Evolutionary conservation across 108 stramenopile genomes (phyloP).

Genomic region (Skeletonema tropicum): DNA sequence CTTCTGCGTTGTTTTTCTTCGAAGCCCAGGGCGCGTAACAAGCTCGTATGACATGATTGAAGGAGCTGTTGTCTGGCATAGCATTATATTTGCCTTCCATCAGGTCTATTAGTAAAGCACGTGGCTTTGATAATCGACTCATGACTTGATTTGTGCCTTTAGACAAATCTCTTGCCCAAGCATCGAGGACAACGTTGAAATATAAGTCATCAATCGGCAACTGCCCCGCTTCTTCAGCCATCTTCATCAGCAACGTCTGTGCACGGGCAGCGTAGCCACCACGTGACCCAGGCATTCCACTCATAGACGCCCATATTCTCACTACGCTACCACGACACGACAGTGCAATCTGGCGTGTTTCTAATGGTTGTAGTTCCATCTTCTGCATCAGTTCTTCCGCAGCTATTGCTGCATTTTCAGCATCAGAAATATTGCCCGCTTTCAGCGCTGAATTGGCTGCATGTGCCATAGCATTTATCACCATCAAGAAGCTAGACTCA

Average conservation of each 20-base stretch:
- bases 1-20: not conserved
- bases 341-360: constrained; percentile 13
- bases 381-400: constrained; percentile 24
- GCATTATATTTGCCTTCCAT: constrained; percentile 23
- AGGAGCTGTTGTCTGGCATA: constrained; percentile 43
- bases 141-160: constrained; percentile 5
- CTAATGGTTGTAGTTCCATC: constrained; percentile 23
- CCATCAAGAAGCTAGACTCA: constrained; percentile 41
- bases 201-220: constrained; percentile 27
- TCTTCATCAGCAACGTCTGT: constrained; percentile 21
- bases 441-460: constrained; percentile 25
- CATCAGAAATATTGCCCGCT: constrained; percentile 15
- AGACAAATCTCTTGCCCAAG: constrained; percentile 36
- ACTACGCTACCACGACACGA: constrained; percentile 33
- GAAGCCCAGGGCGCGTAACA: constrained; percentile 44
- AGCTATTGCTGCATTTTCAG: constrained; percentile 18
- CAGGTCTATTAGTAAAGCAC: constrained; percentile 29
- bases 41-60: constrained; percentile 44
- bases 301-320: constrained; percentile 26
- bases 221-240: constrained; percentile 23
- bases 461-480: constrained; percentile 31
- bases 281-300: constrained; percentile 8
- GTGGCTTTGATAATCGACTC: constrained; percentile 24
- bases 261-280: constrained; percentile 27
- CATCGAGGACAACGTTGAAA: constrained; percentile 44